Evolutionary conservation across 257 asterid genomes (phyloP).

Genomic region (Eustoma russellianum): DNA sequence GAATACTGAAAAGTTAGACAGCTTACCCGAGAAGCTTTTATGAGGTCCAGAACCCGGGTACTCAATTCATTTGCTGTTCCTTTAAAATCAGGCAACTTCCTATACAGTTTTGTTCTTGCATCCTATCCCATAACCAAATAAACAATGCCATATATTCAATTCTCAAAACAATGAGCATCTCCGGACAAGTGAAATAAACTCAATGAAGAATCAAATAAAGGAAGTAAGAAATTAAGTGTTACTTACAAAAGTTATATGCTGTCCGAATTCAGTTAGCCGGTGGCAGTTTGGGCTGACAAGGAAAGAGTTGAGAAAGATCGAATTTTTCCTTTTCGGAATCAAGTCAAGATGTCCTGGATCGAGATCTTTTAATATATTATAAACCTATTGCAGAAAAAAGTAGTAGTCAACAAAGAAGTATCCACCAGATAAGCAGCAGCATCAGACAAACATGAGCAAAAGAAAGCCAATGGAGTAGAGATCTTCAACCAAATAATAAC

Average conservation of each 20-base stretch:
- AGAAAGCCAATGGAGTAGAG: background rate
- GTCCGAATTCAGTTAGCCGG: constrained; percentile 84
- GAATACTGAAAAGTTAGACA: constrained; percentile 4
- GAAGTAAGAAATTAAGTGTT: constrained; percentile 6
- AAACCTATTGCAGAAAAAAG: constrained; percentile 43
- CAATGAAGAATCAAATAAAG: constrained; percentile 8
- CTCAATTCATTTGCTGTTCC: constrained; percentile 77
- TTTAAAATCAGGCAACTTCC: constrained; percentile 60
- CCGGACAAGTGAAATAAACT: background rate
- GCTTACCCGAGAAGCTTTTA: constrained; percentile 82
- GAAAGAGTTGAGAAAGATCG: constrained; percentile 55
- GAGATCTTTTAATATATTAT: constrained; percentile 62
- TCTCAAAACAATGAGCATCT: constrained; percentile 4
- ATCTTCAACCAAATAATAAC: background rate
- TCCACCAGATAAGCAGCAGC: background rate
- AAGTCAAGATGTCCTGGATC: constrained; percentile 34
- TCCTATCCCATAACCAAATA: constrained; percentile 41
- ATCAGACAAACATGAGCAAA: constrained; percentile 5
- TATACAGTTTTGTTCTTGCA: constrained; percentile 55
- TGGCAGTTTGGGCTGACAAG: constrained; percentile 88
- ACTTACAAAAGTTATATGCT: constrained; percentile 61
- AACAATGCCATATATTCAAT: constrained; percentile 9
- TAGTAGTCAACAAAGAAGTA: constrained; percentile 5
- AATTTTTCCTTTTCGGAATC: constrained; percentile 38
- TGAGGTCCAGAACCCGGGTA: constrained; percentile 62